Evolutionary conservation across 441 rosid genomes (phyloP).

Genomic region (Corymbia citriodora): DNA sequence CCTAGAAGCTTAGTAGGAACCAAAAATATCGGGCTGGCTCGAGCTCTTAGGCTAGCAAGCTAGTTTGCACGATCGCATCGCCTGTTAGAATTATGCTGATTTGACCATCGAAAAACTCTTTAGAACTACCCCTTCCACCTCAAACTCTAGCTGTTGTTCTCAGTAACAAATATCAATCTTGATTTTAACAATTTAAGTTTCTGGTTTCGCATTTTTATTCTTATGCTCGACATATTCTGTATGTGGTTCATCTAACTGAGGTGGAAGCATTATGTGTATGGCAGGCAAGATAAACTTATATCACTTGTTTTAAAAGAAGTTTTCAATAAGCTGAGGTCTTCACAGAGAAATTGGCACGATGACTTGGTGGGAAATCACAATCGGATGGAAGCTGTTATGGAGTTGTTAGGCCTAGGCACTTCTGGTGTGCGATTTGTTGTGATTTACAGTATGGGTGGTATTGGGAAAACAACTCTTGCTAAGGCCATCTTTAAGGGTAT

Average conservation of each 20-base stretch:
- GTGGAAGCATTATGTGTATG: background rate
- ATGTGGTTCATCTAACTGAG: background rate
- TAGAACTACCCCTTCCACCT: background rate
- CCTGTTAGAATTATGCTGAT: background rate
- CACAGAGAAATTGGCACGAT: background rate
- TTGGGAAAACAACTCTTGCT: background rate
- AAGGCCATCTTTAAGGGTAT: background rate
- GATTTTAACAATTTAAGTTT: background rate
- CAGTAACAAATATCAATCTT: background rate
- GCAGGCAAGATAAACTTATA: background rate
- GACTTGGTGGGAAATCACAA: background rate
- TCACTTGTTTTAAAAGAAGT: background rate
- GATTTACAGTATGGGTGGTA: background rate
- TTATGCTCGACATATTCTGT: rapidly evolving
- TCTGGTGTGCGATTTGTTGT: background rate
- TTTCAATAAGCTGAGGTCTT: background rate
- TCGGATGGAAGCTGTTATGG: background rate
- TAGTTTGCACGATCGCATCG: background rate
- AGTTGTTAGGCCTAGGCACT: background rate
- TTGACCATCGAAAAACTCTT: background rate
- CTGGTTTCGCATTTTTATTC: background rate
- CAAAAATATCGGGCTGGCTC: too few relatives aligned
- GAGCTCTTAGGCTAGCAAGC: too few relatives aligned
- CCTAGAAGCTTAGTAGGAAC: too few relatives aligned
- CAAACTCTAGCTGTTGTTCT: background rate